Base-by-base conservation (phyloP, 2,329 filamentous ascomycete species). In the Knufia fluminis region DNA sequence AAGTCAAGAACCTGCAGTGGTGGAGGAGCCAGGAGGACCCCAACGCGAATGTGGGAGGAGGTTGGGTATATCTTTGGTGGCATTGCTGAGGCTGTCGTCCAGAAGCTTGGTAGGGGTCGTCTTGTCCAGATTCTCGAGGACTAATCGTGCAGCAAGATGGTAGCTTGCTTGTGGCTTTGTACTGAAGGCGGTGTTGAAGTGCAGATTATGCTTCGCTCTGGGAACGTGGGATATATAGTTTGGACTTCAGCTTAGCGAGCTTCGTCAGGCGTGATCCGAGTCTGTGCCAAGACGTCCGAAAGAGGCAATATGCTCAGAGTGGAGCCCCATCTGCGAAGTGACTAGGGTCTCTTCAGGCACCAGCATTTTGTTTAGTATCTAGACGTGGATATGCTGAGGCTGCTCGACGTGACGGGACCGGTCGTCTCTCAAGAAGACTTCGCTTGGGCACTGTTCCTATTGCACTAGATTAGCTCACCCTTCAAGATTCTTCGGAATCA, bases 1-100 rank as follows among this genome's bases (percentile, higher is more conserved):
- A 68, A 52, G 51, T 70, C 67, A 28, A 70, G 61, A 46, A 69
- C 62, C 57, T 70, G 67, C 36, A 68, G 60, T 1, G 58, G 55
- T 4, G 32, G 45, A 8, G 60, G 56, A 24, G 62, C 56, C 12
- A 70, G 52, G 24, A 70, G 63, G 36, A 70, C 61, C 43, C 67
- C 67, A 48, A 65, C 57, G 51, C 55, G 61, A 46, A 68, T 47
- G 3, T 52, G 4, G 8, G 26, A 16, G 8, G 10, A 19, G 3
- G 24, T 16, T 14, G 26, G 9, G 28, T 46, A 46, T 16, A 20
- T 33, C 10, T 8, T 10, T n/a, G 43, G 43, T 23, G 43, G 43
- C 43, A 46, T 46, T 40, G 17, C 4, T 40, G n/a, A n/a, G n/a
- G 17, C 4, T 4, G 28, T 31, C 7, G 28, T 31, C 14, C 28